Conservation (phyloP, 2,329 filamentous ascomycete genomes). For the Penicillium sp. region DNA sequence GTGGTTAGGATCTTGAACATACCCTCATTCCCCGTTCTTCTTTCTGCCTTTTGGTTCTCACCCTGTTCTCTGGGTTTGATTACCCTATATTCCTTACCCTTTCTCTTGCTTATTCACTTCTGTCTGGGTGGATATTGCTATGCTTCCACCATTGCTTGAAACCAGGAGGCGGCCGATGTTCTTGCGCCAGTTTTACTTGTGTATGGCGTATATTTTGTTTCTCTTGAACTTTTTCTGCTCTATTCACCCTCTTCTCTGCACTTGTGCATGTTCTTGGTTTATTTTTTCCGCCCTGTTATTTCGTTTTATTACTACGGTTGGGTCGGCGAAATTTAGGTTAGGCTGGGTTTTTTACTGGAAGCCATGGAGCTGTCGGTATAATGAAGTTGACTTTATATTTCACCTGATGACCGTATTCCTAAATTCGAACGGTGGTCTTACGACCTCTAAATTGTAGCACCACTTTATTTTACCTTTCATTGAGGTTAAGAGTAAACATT, state of each 20-base stretch:
- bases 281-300: slow-evolving; percentile 20
- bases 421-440: background rate
- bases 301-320: slow-evolving; percentile 29
- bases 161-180: background rate
- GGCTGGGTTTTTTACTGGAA: slow-evolving; percentile 25
- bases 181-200: background rate
- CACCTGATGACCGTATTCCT: background rate
- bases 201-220: slow-evolving; percentile 14
- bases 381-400: slow-evolving; percentile 19
- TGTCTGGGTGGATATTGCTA: background rate
- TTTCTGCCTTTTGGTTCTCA: slow-evolving; percentile 6
- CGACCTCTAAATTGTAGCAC: no score
- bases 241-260: slow-evolving; percentile 13
- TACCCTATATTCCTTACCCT: background rate
- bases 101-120: background rate
- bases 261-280: slow-evolving; percentile 7
- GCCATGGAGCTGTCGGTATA: slow-evolving; percentile 25
- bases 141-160: background rate
- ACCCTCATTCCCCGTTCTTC: slow-evolving; percentile 22
- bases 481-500: background rate
- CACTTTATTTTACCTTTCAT: background rate
- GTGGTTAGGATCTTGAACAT: slow-evolving; percentile 27
- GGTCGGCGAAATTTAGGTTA: slow-evolving; percentile 33
- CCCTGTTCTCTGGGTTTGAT: background rate
- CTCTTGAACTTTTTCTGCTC: background rate